These are phyloP conservation scores for Jasminum sambac DNA, from an alignment of 257 asterid genomes.

Conservation along the genomic window DNA sequence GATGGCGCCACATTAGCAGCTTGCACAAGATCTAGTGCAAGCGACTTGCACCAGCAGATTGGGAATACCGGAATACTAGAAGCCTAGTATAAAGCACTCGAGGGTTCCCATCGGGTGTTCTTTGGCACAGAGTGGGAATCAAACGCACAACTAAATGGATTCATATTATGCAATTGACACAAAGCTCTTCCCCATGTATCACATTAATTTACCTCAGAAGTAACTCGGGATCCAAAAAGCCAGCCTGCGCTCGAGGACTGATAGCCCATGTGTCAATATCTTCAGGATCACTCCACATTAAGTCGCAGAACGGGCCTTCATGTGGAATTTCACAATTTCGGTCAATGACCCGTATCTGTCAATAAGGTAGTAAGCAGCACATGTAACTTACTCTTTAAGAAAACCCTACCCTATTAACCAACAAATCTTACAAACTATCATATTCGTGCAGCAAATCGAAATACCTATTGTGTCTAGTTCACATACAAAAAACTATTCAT, in stretches of 20 bases:
- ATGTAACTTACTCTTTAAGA: not conserved
- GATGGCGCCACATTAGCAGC: too few species aligned
- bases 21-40: too few species aligned
- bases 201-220: slow-evolving; percentile 68
- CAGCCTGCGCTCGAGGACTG: slow-evolving; percentile 99
- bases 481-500: slow-evolving; percentile 10
- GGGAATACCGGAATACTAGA: too few species aligned
- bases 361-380: slow-evolving; percentile 9
- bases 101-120: slow-evolving; percentile 3
- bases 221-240: slow-evolving; percentile 98
- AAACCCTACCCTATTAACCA: not conserved
- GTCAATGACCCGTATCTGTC: slow-evolving; percentile 88
- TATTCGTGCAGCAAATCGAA: not conserved
- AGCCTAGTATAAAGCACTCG: not conserved
- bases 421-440: not conserved
- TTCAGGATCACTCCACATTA: slow-evolving; percentile 99
- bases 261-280: slow-evolving; percentile 99
- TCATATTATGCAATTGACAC: not conserved
- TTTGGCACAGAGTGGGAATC: not conserved
- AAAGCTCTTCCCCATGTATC: not conserved
- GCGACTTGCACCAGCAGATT: too few species aligned
- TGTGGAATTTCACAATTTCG: slow-evolving; percentile 96
- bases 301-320: slow-evolving; percentile 99
- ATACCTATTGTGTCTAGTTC: not conserved
- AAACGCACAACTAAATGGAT: not conserved